Base-by-base conservation (phyloP, 192 early-diverging fungal species). In the Coemansia sp. region DNA sequence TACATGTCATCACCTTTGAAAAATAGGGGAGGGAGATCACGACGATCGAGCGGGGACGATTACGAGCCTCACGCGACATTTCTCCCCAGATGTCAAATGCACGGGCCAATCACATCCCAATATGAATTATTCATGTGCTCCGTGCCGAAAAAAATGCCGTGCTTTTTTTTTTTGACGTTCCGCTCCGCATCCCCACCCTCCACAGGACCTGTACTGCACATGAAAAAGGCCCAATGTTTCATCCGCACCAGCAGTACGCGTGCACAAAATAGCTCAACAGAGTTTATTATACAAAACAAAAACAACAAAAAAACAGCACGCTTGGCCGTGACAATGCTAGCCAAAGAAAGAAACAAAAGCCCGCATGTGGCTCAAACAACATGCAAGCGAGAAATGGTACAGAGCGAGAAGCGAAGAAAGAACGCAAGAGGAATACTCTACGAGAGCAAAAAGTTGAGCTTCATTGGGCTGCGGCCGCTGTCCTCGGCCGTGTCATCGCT, bases 401-500 rank as follows among this genome's bases (percentile, higher is more conserved):
- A 53, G 55, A 57, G 55, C 31, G 19, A 19, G 34, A 31, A 8
- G 52, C 19, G 31, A 50, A 12, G 11, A 52, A 4, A 52, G 2
- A 52, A 20, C 21, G 19, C 49, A 19, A 19, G 21, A 9, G 19
- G 19, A 22, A 50, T 42, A 17, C n/a, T 28, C n/a, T 6, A 69
- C 19, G 67, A 70, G 20, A 79, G 58, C 25, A 79, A 54, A 61
- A 79, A 79, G 28, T 60, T 65, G 55, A 79, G 57, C 19, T 73
- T 79, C 76, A 79, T 79, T 8, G 38, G 40, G 37, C 40, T 58
- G 20, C 40, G 2, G 38, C 4, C 12, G 14, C 21, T 15, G 36
- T 21, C 21, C 12, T 58, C 57, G 40, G 15, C 28, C 15, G 15
- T 28, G 26, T 82, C 74, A 50, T 77, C 79, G 28, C 46, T 48